Base-by-base conservation (phyloP, 228 moss, liverwort and hornwort species). In the Sphagnum fallax region DNA sequence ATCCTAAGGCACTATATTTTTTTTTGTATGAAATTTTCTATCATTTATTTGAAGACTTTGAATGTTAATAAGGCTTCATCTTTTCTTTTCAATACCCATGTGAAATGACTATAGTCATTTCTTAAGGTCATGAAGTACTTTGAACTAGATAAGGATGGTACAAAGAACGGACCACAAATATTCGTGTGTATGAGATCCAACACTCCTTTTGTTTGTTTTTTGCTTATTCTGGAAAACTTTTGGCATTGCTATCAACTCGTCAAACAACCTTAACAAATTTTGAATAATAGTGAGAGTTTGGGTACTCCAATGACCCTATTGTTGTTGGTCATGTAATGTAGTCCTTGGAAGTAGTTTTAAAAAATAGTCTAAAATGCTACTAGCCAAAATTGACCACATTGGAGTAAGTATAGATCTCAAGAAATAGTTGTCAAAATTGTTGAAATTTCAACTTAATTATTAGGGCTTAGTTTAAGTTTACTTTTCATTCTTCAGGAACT, bases 1-100 rank as follows among this genome's bases (percentile, higher is more conserved):
- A 55, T 55, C 53, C 53, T 8, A 55, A 65, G 11, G 65, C 16
- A 65, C 65, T 65, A 48, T 49, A 65, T 10, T 65, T 51, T 65
- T 49, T 50, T 50, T 49, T 65, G 1, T 47, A 13, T 16, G 65
- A 49, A 5, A 16, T 48, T 65, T 65, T 55, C 53, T 7, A 55
- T 55, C 53, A 55, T 55, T 8, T 7, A 1, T 55, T 12, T 55
- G 12, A 55, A 55, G 12, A 55, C 8, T 55, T 55, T 55, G 53
- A 55, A 55, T 55, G 53, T 12, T 12, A 7, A 12, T 1, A 55
- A 55, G 12, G 53, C 53, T 55, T 55, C 12, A 12, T 55, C 53
- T 55, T 55, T 55, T 55, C 53, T 55, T 12, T 55, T 55, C 9
- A 55, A 1, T 0, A 49, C 64, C 18, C 18, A 64, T 8, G 64